A percentile compares a stretch with the other conserved stretches of the same genome.
These are phyloP conservation scores for Marasmius sp. DNA, from an alignment of 1,284 basidiomycete genomes.

Conservation along the genomic window DNA sequence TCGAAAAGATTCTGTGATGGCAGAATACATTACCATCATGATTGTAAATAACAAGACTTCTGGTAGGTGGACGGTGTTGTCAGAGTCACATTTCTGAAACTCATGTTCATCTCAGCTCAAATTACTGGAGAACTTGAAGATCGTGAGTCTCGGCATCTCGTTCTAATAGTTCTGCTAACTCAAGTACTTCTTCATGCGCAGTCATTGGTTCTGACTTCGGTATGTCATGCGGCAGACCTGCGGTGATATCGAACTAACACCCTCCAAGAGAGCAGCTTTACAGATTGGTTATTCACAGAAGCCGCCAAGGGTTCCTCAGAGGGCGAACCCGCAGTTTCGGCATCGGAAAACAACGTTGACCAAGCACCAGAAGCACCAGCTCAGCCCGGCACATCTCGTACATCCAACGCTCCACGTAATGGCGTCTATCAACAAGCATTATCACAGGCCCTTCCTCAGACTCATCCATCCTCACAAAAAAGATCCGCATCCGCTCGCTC, in stretches of 20 bases:
- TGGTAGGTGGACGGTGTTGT: conserved; percentile 42
- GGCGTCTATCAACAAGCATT: conserved; percentile 70
- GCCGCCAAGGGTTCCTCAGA: conserved; percentile 68
- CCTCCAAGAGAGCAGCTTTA: conserved; percentile 68
- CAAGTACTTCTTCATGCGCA: conserved; percentile 26
- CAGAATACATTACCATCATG: conserved; percentile 91
- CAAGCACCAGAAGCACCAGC: conserved; percentile 16
- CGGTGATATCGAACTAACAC: conserved; percentile 15
- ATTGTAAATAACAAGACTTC: conserved; percentile 86
- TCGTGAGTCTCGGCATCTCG: conserved; percentile 47
- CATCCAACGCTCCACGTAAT: conserved; percentile 39
- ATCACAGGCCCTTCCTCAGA: conserved; percentile 56
- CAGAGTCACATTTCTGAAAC: conserved; percentile 14
- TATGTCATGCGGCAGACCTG: conserved; percentile 28
- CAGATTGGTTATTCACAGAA: conserved; percentile 81
- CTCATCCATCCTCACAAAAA: conserved; percentile 58
- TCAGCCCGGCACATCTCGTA: background rate
- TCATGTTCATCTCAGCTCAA: conserved; percentile 53
- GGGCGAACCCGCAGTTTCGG: conserved; percentile 37
- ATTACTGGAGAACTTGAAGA: conserved; percentile 82
- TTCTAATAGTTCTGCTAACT: conserved; percentile 18
- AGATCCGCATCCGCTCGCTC: conserved; percentile 71
- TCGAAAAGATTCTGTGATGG: conserved; percentile 77
- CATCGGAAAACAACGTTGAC: conserved; percentile 33
- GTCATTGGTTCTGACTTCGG: conserved; percentile 82